Conservation (phyloP, 495 filamentous ascomycete genomes). For the Corynascus novoguineensis region DNA sequence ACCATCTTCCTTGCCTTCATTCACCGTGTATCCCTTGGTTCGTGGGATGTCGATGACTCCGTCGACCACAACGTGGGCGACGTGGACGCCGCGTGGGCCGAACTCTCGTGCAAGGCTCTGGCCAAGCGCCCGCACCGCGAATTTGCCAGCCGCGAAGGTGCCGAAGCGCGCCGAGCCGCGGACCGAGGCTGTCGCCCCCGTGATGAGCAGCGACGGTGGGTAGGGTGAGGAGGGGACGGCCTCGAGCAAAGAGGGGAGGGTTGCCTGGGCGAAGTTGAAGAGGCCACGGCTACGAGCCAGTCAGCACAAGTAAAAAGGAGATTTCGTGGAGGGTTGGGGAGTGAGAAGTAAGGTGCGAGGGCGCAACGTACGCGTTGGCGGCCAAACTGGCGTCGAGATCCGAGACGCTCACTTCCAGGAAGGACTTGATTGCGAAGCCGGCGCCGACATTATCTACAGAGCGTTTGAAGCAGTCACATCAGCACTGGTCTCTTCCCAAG, state of each 20-base stretch:
- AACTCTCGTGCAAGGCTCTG: constrained; percentile 84
- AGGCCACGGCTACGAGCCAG: constrained; percentile 67
- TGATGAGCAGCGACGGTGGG: constrained; percentile 81
- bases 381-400: constrained; percentile 56
- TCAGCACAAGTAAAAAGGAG: too few relatives aligned
- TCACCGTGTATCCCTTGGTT: constrained; percentile 56
- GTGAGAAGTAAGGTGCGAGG: not conserved
- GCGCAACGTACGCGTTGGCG: constrained; percentile 54
- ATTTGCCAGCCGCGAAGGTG: constrained; percentile 73
- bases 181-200: constrained; percentile 78
- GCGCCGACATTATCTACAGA: constrained; percentile 60
- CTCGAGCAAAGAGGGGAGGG: constrained; percentile 64
- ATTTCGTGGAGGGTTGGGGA: not conserved
- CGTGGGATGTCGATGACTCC: constrained; percentile 81
- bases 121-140: constrained; percentile 68
- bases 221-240: constrained; percentile 45
- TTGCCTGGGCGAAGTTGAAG: constrained; percentile 70
- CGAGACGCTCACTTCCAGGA: constrained; percentile 63
- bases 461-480: too few relatives aligned
- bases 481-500: too few relatives aligned
- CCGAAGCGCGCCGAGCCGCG: constrained; percentile 66
- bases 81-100: constrained; percentile 82
- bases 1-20: constrained; percentile 55
- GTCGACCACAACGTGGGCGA: constrained; percentile 80
- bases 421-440: constrained; percentile 68